Evolutionary conservation across 2,329 filamentous ascomycete genomes (phyloP).

Genomic region (Mycosphaerella sp.): DNA sequence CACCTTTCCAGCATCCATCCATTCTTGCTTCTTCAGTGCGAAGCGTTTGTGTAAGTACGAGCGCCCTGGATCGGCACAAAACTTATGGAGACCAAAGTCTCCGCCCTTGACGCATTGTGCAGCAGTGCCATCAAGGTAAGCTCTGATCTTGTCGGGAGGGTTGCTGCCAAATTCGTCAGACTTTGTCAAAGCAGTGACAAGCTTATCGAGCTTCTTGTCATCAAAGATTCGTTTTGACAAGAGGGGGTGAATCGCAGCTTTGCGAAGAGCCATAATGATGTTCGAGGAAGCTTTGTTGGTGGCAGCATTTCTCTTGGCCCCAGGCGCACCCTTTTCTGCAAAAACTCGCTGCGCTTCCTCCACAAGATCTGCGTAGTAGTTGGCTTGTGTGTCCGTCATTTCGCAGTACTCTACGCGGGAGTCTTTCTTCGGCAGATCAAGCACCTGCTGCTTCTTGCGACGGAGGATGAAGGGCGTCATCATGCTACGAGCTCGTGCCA

Average conservation of each 20-base stretch:
- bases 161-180: conserved; percentile 33
- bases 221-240: conserved; percentile 78
- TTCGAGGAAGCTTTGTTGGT: conserved; percentile 25
- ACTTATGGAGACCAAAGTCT: conserved; percentile 58
- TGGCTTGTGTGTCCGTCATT: conserved; percentile 64
- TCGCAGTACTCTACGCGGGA: conserved; percentile 74
- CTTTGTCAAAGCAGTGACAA: conserved; percentile 42
- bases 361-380: conserved; percentile 67
- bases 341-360: conserved; percentile 55
- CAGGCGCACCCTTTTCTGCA: conserved; percentile 51
- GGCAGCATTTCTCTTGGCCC: conserved; percentile 47
- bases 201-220: conserved; percentile 67
- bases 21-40: conserved; percentile 54
- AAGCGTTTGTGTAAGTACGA: conserved; percentile 49
- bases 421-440: conserved; percentile 73
- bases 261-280: conserved; percentile 77
- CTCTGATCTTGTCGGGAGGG: conserved; percentile 36
- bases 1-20: conserved; percentile 75
- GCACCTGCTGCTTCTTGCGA: conserved; percentile 82
- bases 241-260: conserved; percentile 85
- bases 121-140: conserved; percentile 65
- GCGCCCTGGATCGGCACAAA: conserved; percentile 47
- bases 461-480: conserved; percentile 92
- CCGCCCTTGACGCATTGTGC: conserved; percentile 67
- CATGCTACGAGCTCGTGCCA: conserved; percentile 81